Evolutionary conservation across 1,284 basidiomycete genomes (phyloP).

Genomic region (Marasmius oreades): DNA sequence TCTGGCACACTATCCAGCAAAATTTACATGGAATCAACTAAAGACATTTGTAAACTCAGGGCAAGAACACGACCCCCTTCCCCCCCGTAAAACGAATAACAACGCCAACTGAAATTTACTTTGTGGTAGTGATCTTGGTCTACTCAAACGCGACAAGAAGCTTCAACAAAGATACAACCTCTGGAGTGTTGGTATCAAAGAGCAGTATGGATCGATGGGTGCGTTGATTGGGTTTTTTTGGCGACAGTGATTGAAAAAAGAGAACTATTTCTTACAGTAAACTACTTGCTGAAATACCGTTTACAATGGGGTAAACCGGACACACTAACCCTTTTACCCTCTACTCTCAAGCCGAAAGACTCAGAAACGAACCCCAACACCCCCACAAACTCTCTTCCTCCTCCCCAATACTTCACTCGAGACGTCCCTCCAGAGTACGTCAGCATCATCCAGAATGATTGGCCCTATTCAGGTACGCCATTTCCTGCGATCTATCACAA

Average conservation of each 20-base stretch:
- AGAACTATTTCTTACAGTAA: slow-evolving; percentile 39
- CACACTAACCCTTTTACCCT: slow-evolving; percentile 49
- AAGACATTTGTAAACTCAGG: slow-evolving; percentile 76
- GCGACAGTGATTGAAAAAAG: not conserved
- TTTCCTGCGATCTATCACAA: too few relatives aligned
- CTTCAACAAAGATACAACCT: slow-evolving; percentile 63
- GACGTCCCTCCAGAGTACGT: slow-evolving; percentile 55
- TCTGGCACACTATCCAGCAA: slow-evolving; percentile 61
- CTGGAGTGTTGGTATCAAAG: slow-evolving; percentile 55
- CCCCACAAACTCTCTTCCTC: slow-evolving; percentile 20
- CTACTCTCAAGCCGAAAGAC: slow-evolving; percentile 31
- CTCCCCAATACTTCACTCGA: slow-evolving; percentile 59
- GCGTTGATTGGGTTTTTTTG: slow-evolving; percentile 17
- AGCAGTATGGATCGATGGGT: slow-evolving; percentile 67
- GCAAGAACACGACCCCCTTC: slow-evolving; percentile 32
- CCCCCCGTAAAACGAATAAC: slow-evolving; percentile 2
- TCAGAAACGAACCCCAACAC: not conserved
- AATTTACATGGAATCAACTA: slow-evolving; percentile 71
- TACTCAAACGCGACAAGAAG: slow-evolving; percentile 67
- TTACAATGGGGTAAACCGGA: slow-evolving; percentile 74
- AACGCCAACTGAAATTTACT: not conserved
- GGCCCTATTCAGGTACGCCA: slow-evolving; percentile 75
- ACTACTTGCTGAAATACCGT: slow-evolving; percentile 62
- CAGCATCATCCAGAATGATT: slow-evolving; percentile 77
- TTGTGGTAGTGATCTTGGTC: slow-evolving; percentile 62